phyloP scores from a whole-genome alignment of 2,329 filamentous ascomycete genomes.

The Salinomyces thailandicus region DNA sequence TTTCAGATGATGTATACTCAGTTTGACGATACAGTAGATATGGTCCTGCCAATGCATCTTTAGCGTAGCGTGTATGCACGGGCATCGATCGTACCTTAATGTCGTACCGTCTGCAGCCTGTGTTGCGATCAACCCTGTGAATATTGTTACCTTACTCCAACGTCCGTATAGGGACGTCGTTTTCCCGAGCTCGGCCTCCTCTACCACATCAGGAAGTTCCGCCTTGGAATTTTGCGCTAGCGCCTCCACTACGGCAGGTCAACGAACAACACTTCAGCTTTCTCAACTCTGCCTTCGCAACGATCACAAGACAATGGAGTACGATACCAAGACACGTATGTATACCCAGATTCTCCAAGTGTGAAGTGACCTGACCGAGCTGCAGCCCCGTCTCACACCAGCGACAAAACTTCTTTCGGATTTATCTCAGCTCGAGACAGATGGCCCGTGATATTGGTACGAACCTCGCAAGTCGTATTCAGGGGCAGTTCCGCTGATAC shows the following conservation, averaged over 20 bases:
- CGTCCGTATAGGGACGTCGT: too few relatives aligned
- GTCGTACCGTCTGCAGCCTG: too few relatives aligned
- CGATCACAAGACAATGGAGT: slow-evolving; percentile 47
- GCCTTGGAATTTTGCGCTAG: slow-evolving; percentile 1
- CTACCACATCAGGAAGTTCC: not conserved
- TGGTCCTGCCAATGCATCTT: too few relatives aligned
- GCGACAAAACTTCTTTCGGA: slow-evolving; percentile 77
- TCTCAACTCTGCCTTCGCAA: not conserved
- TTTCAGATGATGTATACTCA: slow-evolving; percentile 4
- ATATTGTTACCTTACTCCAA: too few relatives aligned
- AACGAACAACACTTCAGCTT: not conserved
- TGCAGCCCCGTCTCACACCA: slow-evolving; percentile 66
- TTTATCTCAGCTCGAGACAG: slow-evolving; percentile 72
- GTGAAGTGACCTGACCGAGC: too few relatives aligned
- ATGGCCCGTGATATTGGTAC: slow-evolving; percentile 86
- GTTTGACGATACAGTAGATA: too few relatives aligned
- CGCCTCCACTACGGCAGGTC: not conserved
- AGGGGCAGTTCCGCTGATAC: too few relatives aligned
- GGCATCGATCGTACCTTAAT: too few relatives aligned
- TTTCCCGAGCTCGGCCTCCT: not conserved
- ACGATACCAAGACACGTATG: slow-evolving; percentile 64
- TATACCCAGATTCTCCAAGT: too few relatives aligned
- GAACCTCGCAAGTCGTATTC: slow-evolving; percentile 1
- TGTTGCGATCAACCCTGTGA: too few relatives aligned
- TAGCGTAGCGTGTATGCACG: too few relatives aligned